Percentiles rank a stretch among this genome's conserved stretches.
Conservation (phyloP, 495 filamentous ascomycete genomes). For the Daldinia bambusicola region DNA sequence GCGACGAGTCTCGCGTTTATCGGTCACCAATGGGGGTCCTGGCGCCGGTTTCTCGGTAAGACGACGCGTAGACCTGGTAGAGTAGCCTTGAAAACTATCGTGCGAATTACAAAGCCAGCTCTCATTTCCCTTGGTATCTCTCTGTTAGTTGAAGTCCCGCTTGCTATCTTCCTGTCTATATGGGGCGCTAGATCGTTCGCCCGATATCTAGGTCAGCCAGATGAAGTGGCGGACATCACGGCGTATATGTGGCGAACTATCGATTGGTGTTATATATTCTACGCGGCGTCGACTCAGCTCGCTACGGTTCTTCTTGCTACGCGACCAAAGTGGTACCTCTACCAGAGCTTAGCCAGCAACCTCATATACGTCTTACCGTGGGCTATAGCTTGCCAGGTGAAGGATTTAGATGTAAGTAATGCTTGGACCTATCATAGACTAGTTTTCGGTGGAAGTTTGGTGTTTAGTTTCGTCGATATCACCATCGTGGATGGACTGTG, state of each 20-base stretch:
- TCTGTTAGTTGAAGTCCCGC: conserved; percentile 66
- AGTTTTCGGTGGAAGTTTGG: conserved; percentile 75
- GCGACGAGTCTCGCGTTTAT: conserved; percentile 72
- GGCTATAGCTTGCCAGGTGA: conserved; percentile 69
- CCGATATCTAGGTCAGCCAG: conserved; percentile 64
- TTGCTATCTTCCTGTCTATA: conserved; percentile 70
- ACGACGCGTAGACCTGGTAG: conserved; percentile 52
- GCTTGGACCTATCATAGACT: conserved; percentile 76
- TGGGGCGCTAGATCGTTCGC: conserved; percentile 70
- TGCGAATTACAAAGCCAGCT: conserved; percentile 63
- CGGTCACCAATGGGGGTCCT: conserved; percentile 74
- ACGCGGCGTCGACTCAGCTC: conserved; percentile 71
- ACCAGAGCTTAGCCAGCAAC: conserved; percentile 72
- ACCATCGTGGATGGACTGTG: conserved; percentile 61
- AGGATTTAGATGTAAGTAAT: conserved; percentile 57
- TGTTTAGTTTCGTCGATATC: conserved; percentile 71
- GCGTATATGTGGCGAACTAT: conserved; percentile 76
- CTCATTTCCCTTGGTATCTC: conserved; percentile 62
- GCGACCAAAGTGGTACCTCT: conserved; percentile 72
- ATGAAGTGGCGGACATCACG: conserved; percentile 68
- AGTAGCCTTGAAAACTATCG: conserved; percentile 51
- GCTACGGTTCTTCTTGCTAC: conserved; percentile 73
- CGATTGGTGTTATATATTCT: conserved; percentile 83
- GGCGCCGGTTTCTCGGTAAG: conserved; percentile 56
- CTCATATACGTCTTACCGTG: conserved; percentile 75